These are phyloP conservation scores for Eragrostis tef DNA, from an alignment of 202 grass and related monocot species.

Conservation along the genomic window DNA sequence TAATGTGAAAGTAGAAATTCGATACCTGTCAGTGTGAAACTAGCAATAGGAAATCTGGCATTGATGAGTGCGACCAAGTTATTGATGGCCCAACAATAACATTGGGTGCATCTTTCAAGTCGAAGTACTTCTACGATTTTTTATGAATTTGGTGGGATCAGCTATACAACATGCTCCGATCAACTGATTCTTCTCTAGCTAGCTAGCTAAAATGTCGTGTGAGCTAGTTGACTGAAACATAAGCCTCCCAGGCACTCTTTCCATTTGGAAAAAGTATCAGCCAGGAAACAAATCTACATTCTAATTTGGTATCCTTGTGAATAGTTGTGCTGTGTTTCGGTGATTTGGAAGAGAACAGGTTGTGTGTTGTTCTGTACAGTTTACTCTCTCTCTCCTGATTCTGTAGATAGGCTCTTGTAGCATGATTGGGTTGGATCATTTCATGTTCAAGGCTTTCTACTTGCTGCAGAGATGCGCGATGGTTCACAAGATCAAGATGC, in stretches of 20 bases:
- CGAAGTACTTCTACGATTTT: background rate
- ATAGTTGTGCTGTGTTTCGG: background rate
- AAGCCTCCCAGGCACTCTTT: background rate
- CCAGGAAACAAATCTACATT: background rate
- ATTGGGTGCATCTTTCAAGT: background rate
- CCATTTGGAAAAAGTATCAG: background rate
- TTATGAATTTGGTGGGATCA: background rate
- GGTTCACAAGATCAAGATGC: background rate
- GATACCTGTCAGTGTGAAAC: background rate
- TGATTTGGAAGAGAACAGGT: background rate
- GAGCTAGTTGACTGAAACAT: background rate
- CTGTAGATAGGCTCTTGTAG: background rate
- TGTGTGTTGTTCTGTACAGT: background rate
- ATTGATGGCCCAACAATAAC: background rate
- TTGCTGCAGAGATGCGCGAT: background rate
- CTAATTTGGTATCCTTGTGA: background rate
- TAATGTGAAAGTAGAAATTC: background rate
- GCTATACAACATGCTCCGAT: slow-evolving; percentile 2
- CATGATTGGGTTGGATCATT: background rate
- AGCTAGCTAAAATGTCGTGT: background rate
- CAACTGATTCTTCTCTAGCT: background rate
- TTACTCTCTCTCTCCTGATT: background rate
- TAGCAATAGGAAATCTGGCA: background rate
- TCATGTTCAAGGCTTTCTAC: background rate
- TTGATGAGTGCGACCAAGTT: background rate